A percentile compares a stretch with the other conserved stretches of the same genome.
Evolutionary conservation across 345 rosid species (phyloP).

Genomic region (Carallia pectinifolia): DNA sequence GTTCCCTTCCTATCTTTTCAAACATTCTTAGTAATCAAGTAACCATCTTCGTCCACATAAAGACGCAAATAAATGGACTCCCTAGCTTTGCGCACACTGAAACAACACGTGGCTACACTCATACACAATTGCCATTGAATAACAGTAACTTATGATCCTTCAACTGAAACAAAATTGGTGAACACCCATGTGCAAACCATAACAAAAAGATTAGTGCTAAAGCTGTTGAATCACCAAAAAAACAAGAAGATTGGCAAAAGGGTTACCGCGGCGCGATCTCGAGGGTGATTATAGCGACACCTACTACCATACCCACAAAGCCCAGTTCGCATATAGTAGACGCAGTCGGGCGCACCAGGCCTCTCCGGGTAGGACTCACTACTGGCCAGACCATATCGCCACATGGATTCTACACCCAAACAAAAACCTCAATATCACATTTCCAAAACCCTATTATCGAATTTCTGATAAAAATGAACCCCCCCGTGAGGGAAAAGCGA

Average conservation of each 20-base stretch:
- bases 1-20: no score
- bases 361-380: slow-evolving; percentile 29
- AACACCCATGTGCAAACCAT: neutral
- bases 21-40: no score
- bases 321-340: slow-evolving; percentile 32
- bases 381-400: slow-evolving; percentile 18
- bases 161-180: neutral
- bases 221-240: neutral
- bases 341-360: slow-evolving; percentile 24
- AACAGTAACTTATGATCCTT: neutral
- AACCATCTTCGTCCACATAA: no score
- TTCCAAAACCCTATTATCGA: slow-evolving; percentile 16
- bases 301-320: slow-evolving; percentile 27
- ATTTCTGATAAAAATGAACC: no score
- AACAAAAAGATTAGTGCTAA: neutral
- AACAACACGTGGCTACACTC: neutral
- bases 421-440: slow-evolving; percentile 36
- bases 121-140: neutral
- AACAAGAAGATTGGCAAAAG: neutral
- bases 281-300: slow-evolving; percentile 35
- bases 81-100: no score
- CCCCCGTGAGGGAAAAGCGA: neutral
- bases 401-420: slow-evolving; percentile 20
- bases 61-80: no score
- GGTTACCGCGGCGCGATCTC: slow-evolving; percentile 23